Conservation (phyloP, 2,329 filamentous ascomycete genomes). For the Ceratocystis huliohia region DNA sequence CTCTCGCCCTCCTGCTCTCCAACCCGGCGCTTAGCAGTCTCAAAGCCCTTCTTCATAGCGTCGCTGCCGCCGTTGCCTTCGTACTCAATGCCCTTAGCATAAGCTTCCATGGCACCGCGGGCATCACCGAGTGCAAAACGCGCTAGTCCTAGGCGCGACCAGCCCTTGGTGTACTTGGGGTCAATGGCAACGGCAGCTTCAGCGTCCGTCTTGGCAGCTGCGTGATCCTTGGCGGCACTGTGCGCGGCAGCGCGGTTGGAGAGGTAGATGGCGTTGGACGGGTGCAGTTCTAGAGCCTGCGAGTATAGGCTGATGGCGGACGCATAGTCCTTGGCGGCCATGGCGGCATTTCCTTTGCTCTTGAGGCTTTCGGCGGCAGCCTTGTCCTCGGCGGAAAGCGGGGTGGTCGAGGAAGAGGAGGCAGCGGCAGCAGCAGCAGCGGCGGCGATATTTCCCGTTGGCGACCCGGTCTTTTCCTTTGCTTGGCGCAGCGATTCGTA, state of each 20-base stretch:
- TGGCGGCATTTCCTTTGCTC: slow-evolving; percentile 81
- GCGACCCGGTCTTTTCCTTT: slow-evolving; percentile 27
- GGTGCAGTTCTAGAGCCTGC: slow-evolving; percentile 66
- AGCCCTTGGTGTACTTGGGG: slow-evolving; percentile 91
- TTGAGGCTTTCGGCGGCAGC: slow-evolving; percentile 81
- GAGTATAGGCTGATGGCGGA: slow-evolving; percentile 77
- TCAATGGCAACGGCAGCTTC: slow-evolving; percentile 81
- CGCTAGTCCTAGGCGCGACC: slow-evolving; percentile 84
- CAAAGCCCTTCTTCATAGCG: slow-evolving; percentile 92
- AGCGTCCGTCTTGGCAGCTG: slow-evolving; percentile 71
- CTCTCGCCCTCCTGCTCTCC: slow-evolving; percentile 58
- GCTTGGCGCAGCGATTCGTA: slow-evolving; percentile 82
- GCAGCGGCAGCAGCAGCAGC: slow-evolving; percentile 31
- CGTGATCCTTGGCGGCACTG: slow-evolving; percentile 72
- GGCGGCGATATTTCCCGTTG: slow-evolving; percentile 27
- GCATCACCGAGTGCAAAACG: slow-evolving; percentile 85
- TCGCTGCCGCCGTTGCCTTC: slow-evolving; percentile 92
- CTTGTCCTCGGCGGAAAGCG: slow-evolving; percentile 46
- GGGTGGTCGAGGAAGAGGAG: slow-evolving; percentile 27
- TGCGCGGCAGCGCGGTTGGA: slow-evolving; percentile 94
- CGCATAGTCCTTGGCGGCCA: slow-evolving; percentile 85
- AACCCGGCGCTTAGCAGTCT: slow-evolving; percentile 80
- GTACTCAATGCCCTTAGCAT: slow-evolving; percentile 79
- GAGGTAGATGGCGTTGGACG: slow-evolving; percentile 87
- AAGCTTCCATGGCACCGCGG: slow-evolving; percentile 86